Evolutionary conservation across 2,329 filamentous ascomycete species (phyloP).

Genomic region (Aspergillus sergii): DNA sequence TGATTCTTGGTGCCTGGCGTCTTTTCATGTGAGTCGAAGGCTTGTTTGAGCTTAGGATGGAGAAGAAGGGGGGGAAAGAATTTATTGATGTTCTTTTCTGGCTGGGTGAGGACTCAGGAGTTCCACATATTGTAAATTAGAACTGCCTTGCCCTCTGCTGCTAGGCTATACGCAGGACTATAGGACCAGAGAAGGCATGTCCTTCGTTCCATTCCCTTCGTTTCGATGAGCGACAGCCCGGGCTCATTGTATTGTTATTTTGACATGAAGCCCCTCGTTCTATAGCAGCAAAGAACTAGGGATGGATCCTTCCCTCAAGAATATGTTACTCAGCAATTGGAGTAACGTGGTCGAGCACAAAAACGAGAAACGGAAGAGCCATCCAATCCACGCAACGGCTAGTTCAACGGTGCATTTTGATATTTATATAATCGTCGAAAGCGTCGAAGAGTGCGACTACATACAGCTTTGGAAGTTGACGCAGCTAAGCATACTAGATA

Average conservation of each 20-base stretch:
- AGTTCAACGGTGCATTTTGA: not conserved
- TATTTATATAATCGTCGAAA: not conserved
- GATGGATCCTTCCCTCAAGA: not conserved
- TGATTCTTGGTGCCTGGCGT: slow-evolving; percentile 69
- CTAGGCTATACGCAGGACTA: not conserved
- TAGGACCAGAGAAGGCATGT: not conserved
- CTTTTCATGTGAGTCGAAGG: slow-evolving; percentile 58
- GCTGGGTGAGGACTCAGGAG: not conserved
- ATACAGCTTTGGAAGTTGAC: not conserved
- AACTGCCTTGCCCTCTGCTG: not conserved
- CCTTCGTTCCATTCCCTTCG: not conserved
- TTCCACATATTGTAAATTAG: not conserved
- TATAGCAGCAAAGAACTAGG: not conserved
- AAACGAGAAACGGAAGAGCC: not conserved
- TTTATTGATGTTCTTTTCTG: not conserved
- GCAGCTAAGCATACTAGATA: not conserved
- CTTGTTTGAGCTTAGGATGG: not conserved
- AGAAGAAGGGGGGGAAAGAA: not conserved
- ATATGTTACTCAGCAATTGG: not conserved
- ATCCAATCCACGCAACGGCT: not conserved
- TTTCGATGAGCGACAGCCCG: not conserved
- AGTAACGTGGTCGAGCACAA: not conserved
- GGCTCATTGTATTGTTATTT: not conserved
- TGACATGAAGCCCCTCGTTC: not conserved
- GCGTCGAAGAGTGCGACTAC: not conserved